These are phyloP conservation scores for Amoeboaphelidium occidentale DNA, from an alignment of 371 early-diverging fungal species.

Conservation along the genomic window DNA sequence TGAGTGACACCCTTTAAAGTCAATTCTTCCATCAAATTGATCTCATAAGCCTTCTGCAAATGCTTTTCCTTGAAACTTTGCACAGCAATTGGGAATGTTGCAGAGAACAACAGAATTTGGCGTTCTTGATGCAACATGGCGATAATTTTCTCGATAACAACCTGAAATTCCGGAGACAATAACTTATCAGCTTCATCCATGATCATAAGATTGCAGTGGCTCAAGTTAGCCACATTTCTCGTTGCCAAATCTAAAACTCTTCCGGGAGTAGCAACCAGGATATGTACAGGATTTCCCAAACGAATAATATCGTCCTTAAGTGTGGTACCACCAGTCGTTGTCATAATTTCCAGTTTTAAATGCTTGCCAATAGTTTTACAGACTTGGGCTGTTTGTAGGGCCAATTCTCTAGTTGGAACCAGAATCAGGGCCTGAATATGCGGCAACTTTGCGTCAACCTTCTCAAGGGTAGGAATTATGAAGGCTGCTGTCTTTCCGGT, in stretches of 20 bases:
- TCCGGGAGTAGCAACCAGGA: constrained; percentile 93
- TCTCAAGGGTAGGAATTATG: constrained; percentile 82
- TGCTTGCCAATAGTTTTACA: constrained; percentile 78
- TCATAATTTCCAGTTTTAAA: constrained; percentile 78
- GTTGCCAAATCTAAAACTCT: constrained; percentile 85
- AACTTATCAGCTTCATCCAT: constrained; percentile 99
- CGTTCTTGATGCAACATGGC: constrained; percentile 49
- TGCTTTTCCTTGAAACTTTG: constrained; percentile 84
- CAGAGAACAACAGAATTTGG: constrained; percentile 90
- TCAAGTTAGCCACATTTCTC: constrained; percentile 63
- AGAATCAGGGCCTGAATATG: constrained; percentile 62
- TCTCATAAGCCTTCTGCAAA: constrained; percentile 80
- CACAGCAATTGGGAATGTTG: constrained; percentile 94
- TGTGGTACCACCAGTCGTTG: constrained; percentile 88
- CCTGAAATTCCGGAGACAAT: constrained; percentile 80
- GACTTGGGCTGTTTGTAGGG: constrained; percentile 83
- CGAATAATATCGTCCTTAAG: constrained; percentile 95
- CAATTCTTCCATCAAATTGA: constrained; percentile 96
- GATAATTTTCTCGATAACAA: constrained; percentile 81
- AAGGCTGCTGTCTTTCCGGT: constrained; percentile 98
- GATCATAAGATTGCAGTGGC: constrained; percentile 61
- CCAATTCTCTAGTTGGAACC: constrained; percentile 89
- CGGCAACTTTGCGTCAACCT: constrained; percentile 48
- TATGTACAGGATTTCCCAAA: constrained; percentile 66
- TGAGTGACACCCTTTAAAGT: constrained; percentile 92